Percentiles rank a stretch among this genome's conserved stretches.
Conservation (phyloP, 352 stramenopile species). For the Globisporangium ultimum region DNA sequence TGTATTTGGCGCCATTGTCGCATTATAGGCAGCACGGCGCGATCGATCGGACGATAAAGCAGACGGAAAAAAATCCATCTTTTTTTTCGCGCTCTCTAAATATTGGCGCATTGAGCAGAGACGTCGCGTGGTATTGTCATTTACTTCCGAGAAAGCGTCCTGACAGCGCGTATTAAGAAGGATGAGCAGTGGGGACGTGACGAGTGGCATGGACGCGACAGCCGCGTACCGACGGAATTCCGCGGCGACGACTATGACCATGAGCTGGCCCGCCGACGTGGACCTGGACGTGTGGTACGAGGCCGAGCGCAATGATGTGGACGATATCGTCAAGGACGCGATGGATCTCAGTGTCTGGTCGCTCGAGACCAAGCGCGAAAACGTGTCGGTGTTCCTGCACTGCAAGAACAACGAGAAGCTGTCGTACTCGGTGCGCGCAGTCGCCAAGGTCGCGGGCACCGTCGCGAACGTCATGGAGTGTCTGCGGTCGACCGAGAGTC, state of each 20-base stretch:
- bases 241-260: constrained; percentile 18
- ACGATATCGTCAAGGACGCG: constrained; percentile 61
- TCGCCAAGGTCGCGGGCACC: constrained; percentile 60
- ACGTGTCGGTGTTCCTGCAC: constrained; percentile 70
- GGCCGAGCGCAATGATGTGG: constrained; percentile 63
- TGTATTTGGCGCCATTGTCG: no score
- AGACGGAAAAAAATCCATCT: no score
- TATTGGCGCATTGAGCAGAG: no score
- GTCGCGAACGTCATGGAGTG: constrained; percentile 79
- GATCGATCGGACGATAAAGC: no score
- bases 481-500: constrained; percentile 58
- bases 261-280: constrained; percentile 65
- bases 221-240: constrained; percentile 12
- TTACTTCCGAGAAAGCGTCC: no score
- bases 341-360: constrained; percentile 75
- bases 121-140: no score
- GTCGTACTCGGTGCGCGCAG: constrained; percentile 66
- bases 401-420: constrained; percentile 82
- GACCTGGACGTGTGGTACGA: constrained; percentile 77
- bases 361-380: constrained; percentile 63
- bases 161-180: no score
- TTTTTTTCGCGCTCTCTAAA: no score
- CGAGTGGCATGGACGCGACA: background rate
- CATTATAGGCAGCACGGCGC: no score
- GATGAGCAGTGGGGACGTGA: constrained; percentile 1